A percentile compares a stretch with the other conserved stretches of the same genome.
Evolutionary conservation across 1,284 basidiomycete species (phyloP).

Genomic region (Boletus mariae): DNA sequence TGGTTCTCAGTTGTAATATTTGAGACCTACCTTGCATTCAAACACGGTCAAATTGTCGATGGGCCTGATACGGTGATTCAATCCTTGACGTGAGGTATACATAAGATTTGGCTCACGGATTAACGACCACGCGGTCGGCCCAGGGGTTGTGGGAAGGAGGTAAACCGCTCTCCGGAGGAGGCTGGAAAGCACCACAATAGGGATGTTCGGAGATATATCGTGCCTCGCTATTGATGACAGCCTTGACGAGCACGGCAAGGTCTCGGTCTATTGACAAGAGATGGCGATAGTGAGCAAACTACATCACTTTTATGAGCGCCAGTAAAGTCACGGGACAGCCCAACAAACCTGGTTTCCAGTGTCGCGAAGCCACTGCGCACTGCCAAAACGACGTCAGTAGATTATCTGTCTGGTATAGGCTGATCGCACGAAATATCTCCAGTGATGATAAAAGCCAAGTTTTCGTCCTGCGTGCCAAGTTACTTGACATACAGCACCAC

Average conservation of each 20-base stretch:
- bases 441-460: conserved; percentile 73
- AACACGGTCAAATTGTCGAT: conserved; percentile 67
- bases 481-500: not conserved
- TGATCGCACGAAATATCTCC: conserved; percentile 71
- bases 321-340: not conserved
- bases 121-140: conserved; percentile 64
- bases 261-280: conserved; percentile 55
- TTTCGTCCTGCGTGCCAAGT: conserved; percentile 42
- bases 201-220: conserved; percentile 70
- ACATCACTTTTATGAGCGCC: conserved; percentile 7
- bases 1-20: not conserved
- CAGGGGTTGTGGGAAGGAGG: conserved; percentile 59
- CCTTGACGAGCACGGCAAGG: conserved; percentile 63
- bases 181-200: conserved; percentile 75
- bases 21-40: conserved; percentile 63
- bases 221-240: conserved; percentile 74
- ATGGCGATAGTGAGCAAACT: conserved; percentile 67
- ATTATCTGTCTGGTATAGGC: not conserved
- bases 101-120: conserved; percentile 49
- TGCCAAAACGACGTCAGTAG: conserved; percentile 23
- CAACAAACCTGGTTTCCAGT: conserved; percentile 65
- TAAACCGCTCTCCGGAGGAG: conserved; percentile 68
- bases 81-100: not conserved
- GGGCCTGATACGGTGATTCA: conserved; percentile 40
- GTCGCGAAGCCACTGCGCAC: conserved; percentile 70